Evolutionary conservation across 345 rosid genomes (phyloP).

Genomic region (Eucalyptus tenuipes): DNA sequence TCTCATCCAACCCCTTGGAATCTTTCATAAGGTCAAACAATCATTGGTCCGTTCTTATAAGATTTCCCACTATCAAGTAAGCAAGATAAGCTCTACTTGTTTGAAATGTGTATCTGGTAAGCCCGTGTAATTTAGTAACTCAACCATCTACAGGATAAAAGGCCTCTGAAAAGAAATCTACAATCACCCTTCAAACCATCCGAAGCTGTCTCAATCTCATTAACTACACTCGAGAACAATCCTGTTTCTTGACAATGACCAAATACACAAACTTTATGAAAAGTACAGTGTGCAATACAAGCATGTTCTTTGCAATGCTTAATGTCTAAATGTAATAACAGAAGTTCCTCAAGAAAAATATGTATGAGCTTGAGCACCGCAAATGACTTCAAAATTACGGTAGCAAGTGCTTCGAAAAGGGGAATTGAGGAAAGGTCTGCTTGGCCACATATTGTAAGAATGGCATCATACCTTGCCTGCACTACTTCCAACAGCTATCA

Average conservation of each 20-base stretch:
- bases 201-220: not conserved
- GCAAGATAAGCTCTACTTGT: not conserved
- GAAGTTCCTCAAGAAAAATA: not conserved
- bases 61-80: not conserved
- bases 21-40: not conserved
- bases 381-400: not conserved
- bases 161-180: not conserved
- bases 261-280: not conserved
- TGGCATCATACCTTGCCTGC: conserved; percentile 61
- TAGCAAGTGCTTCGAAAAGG: not conserved
- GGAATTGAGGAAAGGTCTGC: not conserved
- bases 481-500: conserved; percentile 86
- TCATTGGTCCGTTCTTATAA: not conserved
- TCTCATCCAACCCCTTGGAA: not conserved
- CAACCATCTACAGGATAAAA: not conserved
- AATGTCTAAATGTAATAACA: not conserved
- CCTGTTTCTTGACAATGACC: not conserved
- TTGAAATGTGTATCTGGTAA: not conserved
- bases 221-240: not conserved
- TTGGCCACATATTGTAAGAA: not conserved
- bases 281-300: not conserved
- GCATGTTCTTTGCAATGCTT: not conserved
- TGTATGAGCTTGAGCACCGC: not conserved
- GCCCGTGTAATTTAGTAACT: not conserved
- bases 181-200: not conserved